Evolutionary conservation across 306 rosid species (phyloP).

Genomic region (Trichosanthes cucumerina): DNA sequence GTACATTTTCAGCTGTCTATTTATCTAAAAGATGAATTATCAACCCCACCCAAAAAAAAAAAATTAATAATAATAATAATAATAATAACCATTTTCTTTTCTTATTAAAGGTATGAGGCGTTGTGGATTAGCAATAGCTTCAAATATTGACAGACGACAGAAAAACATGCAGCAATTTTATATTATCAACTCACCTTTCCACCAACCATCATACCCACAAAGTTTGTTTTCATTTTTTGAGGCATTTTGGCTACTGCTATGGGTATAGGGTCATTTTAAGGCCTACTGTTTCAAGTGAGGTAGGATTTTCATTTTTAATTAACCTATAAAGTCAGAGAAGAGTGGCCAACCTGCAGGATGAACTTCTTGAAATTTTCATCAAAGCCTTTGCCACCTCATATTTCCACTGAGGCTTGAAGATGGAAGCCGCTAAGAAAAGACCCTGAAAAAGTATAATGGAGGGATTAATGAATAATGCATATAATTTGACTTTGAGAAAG

Average conservation of each 20-base stretch:
- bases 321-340: not conserved
- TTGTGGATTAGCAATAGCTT: not conserved
- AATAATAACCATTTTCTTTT: too few species aligned
- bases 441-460: not conserved
- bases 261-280: not conserved
- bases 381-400: not conserved
- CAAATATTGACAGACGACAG: not conserved
- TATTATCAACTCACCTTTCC: not conserved
- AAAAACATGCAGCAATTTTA: not conserved
- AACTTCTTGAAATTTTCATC: not conserved
- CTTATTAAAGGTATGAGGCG: not conserved
- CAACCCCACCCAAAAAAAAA: not conserved
- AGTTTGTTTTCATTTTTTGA: not conserved
- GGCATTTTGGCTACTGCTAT: not conserved
- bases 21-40: not conserved
- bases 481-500: not conserved
- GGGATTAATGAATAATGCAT: not conserved
- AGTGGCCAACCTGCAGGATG: not conserved
- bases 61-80: too few species aligned
- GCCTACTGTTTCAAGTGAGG: not conserved
- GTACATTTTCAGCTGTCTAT: not conserved
- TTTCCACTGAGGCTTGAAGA: slow-evolving; percentile 1
- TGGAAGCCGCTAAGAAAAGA: not conserved
- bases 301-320: not conserved
- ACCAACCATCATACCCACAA: not conserved